These are phyloP conservation scores for Pseudogymnoascus sp. DNA, from an alignment of 2,329 filamentous ascomycete species.

Conservation along the genomic window DNA sequence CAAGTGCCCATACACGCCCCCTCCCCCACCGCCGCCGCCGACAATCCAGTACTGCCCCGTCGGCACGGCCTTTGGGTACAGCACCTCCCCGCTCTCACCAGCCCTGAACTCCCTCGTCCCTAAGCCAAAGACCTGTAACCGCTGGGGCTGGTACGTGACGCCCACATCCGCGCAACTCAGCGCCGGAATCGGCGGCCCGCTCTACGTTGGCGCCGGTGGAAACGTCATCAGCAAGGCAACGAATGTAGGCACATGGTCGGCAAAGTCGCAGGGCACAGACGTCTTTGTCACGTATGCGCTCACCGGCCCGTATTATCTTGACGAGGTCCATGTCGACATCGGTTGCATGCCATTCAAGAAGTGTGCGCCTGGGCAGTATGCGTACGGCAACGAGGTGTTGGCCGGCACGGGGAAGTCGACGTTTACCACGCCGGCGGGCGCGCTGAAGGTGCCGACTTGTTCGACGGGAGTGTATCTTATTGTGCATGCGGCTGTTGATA, in stretches of 20 bases:
- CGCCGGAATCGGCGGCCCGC: not conserved
- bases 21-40: not conserved
- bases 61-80: not conserved
- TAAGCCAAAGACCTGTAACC: conserved; percentile 6
- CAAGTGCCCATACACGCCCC: not conserved
- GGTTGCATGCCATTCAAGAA: not conserved
- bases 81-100: not conserved
- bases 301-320: not conserved
- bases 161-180: not conserved
- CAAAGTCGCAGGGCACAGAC: not conserved
- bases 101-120: conserved; percentile 8
- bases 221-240: conserved; percentile 9
- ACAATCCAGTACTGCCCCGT: not conserved
- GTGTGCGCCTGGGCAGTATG: not conserved
- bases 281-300: not conserved
- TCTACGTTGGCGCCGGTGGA: conserved; percentile 9
- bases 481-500: conserved; percentile 1
- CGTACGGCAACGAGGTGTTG: not conserved
- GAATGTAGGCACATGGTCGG: conserved; percentile 3
- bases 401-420: not conserved
- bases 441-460: not conserved
- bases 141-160: conserved; percentile 9
- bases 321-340: not conserved
- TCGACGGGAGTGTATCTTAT: not conserved
- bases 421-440: not conserved